Evolutionary conservation across 352 stramenopile genomes (phyloP).

Genomic region (Halophytophthora polymorphica): DNA sequence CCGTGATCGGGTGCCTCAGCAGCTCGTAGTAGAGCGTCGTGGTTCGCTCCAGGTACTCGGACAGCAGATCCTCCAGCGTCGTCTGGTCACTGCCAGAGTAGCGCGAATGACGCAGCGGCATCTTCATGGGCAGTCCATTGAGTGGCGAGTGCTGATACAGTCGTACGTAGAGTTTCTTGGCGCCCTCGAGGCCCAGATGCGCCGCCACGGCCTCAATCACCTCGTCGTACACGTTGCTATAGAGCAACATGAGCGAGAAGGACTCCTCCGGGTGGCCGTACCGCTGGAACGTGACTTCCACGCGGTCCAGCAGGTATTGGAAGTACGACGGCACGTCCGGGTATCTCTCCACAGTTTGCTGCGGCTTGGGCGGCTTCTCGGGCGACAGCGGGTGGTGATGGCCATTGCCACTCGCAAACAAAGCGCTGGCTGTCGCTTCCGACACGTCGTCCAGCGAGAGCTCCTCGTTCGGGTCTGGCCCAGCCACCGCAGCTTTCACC

Average conservation of each 20-base stretch:
- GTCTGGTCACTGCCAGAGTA: slow-evolving; percentile 56
- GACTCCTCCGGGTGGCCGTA: slow-evolving; percentile 45
- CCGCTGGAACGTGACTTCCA: slow-evolving; percentile 70
- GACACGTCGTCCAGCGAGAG: slow-evolving; percentile 7
- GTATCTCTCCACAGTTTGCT: slow-evolving; percentile 39
- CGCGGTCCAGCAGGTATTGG: slow-evolving; percentile 75
- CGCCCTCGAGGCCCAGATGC: slow-evolving; percentile 35
- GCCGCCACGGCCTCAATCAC: slow-evolving; percentile 59
- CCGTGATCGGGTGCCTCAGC: slow-evolving; percentile 68
- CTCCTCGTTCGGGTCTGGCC: slow-evolving; percentile 13
- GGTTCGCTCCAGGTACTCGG: slow-evolving; percentile 68
- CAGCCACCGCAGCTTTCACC: slow-evolving; percentile 17
- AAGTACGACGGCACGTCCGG: slow-evolving; percentile 78
- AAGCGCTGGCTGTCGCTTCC: slow-evolving; percentile 8
- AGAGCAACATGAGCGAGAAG: slow-evolving; percentile 49
- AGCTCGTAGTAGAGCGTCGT: slow-evolving; percentile 75
- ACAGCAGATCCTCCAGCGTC: slow-evolving; percentile 69
- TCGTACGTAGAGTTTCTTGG: slow-evolving; percentile 58
- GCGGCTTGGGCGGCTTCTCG: slow-evolving; percentile 6
- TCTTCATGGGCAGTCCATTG: slow-evolving; percentile 59
- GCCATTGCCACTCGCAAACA: slow-evolving; percentile 9
- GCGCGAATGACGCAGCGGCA: slow-evolving; percentile 59
- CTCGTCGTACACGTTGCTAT: slow-evolving; percentile 74
- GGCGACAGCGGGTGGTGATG: slow-evolving; percentile 13
- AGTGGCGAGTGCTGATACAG: slow-evolving; percentile 81